Base-by-base conservation (phyloP, 441 rosid species). In the Croton laevigatus region DNA sequence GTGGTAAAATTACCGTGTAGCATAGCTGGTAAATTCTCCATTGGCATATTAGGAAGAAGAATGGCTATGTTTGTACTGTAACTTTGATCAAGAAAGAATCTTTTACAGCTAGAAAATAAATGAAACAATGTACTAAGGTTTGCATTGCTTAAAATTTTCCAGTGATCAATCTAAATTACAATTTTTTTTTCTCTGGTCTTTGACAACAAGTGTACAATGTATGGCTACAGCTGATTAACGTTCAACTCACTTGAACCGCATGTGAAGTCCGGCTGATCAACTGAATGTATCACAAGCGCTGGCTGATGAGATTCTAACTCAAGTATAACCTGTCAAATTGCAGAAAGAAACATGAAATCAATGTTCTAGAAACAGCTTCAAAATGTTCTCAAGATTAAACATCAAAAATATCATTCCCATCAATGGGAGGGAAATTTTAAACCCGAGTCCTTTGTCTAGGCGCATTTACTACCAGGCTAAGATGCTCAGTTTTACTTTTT, bases 261-360 rank as follows among this genome's bases (percentile, higher is more conserved):
- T 1, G 79, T 73, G 80, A 91, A 94, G 70, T 88, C 89, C 73
- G 88, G 79, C 44, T 64, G 71, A 75, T 84, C 83, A 11, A 89
- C 89, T 0, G 89, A 76, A n/a, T 87, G 81, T 53, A 90, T 60
- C 37, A 70, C 67, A 58, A 88, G 88, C 77, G 83, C 79, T 0
- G 82, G 51, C 38, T 76, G 79, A 14, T 88, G 87, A 54, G 91
- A 85, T 81, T 90, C 97, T 69, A 90, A 44, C 86, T 89, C 97
- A 8, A 94, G 83, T 49, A 91, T 68, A 64, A 84, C 91, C 97
- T 91, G 81, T 66, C n/a, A 36, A 63, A 19, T 55, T n/a, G 60
- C 8, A 59, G 62, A 74, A 69, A 75, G 22, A 67, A 72, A 23
- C 14, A 27, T 7, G 13, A 17, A 51, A 8, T 14, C 22, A 9